Conservation (phyloP, 2,329 filamentous ascomycete genomes). For the Hymenoscyphus fraxineus region DNA sequence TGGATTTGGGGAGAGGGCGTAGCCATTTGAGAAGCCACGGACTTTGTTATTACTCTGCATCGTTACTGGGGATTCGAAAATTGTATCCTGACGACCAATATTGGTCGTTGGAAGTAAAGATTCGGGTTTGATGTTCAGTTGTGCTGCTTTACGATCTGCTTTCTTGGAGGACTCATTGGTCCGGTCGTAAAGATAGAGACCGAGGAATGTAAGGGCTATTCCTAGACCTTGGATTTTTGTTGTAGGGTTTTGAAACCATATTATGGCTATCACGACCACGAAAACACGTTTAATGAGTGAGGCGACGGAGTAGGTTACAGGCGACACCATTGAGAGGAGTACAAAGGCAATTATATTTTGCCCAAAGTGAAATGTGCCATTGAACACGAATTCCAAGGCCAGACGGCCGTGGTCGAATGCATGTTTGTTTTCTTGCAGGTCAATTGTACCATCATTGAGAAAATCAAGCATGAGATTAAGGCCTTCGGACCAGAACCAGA, state of each 20-base stretch:
- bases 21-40: constrained; percentile 44
- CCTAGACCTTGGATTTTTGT: constrained; percentile 78
- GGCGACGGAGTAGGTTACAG: constrained; percentile 95
- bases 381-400: constrained; percentile 88
- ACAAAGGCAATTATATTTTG: constrained; percentile 96
- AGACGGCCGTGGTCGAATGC: constrained; percentile 72
- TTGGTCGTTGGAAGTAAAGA: constrained; percentile 29
- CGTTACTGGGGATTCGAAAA: constrained; percentile 35
- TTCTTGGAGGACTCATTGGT: constrained; percentile 83
- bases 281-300: constrained; percentile 96
- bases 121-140: constrained; percentile 48
- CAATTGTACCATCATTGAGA: constrained; percentile 73
- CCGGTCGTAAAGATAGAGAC: constrained; percentile 92
- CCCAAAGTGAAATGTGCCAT: constrained; percentile 92
- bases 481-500: constrained; percentile 93
- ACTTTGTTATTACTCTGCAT: constrained; percentile 29
- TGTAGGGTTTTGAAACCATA: constrained; percentile 93
- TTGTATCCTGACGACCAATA: constrained; percentile 9
- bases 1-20: constrained; percentile 35
- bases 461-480: constrained; percentile 74
- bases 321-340: constrained; percentile 86
- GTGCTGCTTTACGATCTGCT: constrained; percentile 75
- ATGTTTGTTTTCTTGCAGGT: constrained; percentile 52
- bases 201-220: constrained; percentile 84
- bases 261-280: constrained; percentile 88